Percentiles rank a stretch among this genome's conserved stretches.
Conservation (phyloP, 164 flowering plant species). For the Dillenia suffruticosa region DNA sequence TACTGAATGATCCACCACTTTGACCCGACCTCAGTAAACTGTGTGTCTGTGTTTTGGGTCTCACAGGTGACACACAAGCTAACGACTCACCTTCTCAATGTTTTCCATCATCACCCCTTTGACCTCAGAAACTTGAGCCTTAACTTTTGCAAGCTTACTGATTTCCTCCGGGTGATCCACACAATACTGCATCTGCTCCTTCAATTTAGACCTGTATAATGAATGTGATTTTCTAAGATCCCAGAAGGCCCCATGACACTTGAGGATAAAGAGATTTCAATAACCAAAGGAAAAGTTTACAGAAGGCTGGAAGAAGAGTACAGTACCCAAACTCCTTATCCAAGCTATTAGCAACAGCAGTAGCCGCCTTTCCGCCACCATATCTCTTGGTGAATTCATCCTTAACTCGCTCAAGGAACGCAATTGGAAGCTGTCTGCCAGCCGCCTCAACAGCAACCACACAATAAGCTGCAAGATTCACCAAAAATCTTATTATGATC, state of each 20-base stretch:
- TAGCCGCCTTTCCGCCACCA: conserved; percentile 76
- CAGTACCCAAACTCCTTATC: conserved; percentile 74
- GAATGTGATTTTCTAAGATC: neutral
- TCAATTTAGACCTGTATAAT: conserved; percentile 58
- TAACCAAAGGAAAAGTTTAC: neutral
- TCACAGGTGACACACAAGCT: neutral
- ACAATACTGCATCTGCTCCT: conserved; percentile 91
- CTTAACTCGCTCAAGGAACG: conserved; percentile 68
- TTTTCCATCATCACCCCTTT: conserved; percentile 97
- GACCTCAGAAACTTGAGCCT: conserved; percentile 91
- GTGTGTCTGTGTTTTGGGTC: neutral
- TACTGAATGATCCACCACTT: neutral
- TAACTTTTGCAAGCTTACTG: conserved; percentile 79
- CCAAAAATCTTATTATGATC: no score
- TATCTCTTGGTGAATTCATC: conserved; percentile 63
- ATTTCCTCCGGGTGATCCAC: conserved; percentile 88
- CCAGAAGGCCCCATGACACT: no score
- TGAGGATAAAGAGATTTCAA: neutral
- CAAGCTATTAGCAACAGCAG: conserved; percentile 58
- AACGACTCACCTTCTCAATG: conserved; percentile 68
- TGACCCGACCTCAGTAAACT: no score
- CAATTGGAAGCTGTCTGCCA: conserved; percentile 71
- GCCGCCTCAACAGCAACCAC: conserved; percentile 74
- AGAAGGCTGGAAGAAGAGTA: neutral
- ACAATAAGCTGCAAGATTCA: conserved; percentile 54